Conservation (phyloP, 768 basidiomycete species). For the Phallus indusiatus region DNA sequence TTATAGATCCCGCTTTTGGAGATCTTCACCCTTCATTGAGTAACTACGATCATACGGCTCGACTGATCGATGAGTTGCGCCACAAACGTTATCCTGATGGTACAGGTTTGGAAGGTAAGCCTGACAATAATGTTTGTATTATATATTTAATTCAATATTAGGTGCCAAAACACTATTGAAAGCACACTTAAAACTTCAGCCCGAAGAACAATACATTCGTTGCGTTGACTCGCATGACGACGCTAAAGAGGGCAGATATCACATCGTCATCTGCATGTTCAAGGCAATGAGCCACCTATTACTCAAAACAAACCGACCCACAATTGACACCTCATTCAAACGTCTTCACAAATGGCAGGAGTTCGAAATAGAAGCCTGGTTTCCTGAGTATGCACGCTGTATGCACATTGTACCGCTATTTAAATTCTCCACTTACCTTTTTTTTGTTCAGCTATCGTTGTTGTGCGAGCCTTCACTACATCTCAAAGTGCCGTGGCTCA, state of each 20-base stretch:
- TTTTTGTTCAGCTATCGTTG: conserved; percentile 19
- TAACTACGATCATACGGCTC: conserved; percentile 17
- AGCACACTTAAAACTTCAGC: conserved; percentile 1
- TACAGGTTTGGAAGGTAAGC: conserved; percentile 20
- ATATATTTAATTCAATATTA: too few relatives aligned
- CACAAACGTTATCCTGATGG: conserved; percentile 14
- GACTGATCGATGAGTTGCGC: conserved; percentile 16
- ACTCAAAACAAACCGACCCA: conserved; percentile 6
- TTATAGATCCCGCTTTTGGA: conserved; percentile 5
- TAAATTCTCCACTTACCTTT: too few relatives aligned
- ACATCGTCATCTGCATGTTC: conserved; percentile 19
- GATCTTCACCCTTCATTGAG: conserved; percentile 15
- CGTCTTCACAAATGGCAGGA: conserved; percentile 11
- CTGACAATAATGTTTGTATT: too few relatives aligned
- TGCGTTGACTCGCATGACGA: conserved; percentile 14
- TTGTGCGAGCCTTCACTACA: conserved; percentile 18
- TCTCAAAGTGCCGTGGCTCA: conserved; percentile 21
- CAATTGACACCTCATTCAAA: conserved; percentile 15
- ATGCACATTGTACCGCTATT: too few relatives aligned
- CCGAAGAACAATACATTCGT: conserved; percentile 14
- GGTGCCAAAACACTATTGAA: conserved; percentile 4
- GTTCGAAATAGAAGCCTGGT: conserved; percentile 14
- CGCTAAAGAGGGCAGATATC: conserved; percentile 4
- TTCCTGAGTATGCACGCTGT: conserved; percentile 6
- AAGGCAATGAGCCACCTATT: conserved; percentile 13